phyloP scores from a whole-genome alignment of 2,329 filamentous ascomycete genomes.

The Drechslera avenae region DNA sequence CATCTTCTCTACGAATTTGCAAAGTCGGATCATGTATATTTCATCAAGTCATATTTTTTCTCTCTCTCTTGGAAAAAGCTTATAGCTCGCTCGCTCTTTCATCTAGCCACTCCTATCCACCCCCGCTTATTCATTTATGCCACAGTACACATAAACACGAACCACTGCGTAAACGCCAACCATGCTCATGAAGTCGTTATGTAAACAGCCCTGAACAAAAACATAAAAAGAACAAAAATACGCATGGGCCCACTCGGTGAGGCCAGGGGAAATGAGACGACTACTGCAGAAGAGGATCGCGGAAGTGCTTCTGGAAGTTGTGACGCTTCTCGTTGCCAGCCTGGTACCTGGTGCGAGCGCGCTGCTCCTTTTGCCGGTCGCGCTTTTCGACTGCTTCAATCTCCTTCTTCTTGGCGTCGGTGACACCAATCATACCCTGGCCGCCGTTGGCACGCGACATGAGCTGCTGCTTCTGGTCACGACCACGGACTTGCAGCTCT shows the following conservation, averaged over 20 bases:
- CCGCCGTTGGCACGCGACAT: slow-evolving; percentile 74
- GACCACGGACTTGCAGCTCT: slow-evolving; percentile 33
- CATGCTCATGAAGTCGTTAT: slow-evolving; percentile 5
- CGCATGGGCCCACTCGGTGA: background rate
- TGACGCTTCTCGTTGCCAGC: slow-evolving; percentile 72
- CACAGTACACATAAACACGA: background rate
- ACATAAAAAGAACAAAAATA: background rate
- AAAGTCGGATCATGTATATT: too few relatives aligned
- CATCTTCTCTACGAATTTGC: too few relatives aligned
- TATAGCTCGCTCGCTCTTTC: background rate
- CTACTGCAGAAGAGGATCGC: slow-evolving; percentile 62
- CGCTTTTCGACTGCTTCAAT: slow-evolving; percentile 71
- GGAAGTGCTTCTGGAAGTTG: slow-evolving; percentile 80
- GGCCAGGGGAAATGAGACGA: too few relatives aligned
- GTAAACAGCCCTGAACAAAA: background rate
- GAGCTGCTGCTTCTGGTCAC: slow-evolving; percentile 41
- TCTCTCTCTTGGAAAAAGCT: too few relatives aligned
- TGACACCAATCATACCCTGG: slow-evolving; percentile 76
- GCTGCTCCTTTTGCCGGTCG: slow-evolving; percentile 67
- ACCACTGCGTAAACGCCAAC: slow-evolving; percentile 4
- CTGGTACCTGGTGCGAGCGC: slow-evolving; percentile 63
- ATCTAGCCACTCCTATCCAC: too few relatives aligned
- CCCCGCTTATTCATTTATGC: background rate
- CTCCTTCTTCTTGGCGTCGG: slow-evolving; percentile 73
- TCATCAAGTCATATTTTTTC: too few relatives aligned